These are phyloP conservation scores for Calonectria pauciramosa DNA, from an alignment of 2,329 filamentous ascomycete species.

Conservation along the genomic window DNA sequence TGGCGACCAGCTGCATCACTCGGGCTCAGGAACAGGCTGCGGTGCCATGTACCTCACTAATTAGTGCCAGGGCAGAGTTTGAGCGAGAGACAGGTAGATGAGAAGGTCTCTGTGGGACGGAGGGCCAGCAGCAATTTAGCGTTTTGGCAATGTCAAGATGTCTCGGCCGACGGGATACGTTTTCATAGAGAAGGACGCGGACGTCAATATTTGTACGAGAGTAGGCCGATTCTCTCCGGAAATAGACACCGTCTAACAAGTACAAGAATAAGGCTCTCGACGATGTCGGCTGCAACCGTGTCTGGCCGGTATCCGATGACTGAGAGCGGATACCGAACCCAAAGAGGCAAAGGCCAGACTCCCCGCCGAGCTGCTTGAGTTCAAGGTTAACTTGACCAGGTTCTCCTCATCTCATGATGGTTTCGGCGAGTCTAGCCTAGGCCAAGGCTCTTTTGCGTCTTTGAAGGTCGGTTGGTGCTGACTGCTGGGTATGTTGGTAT, in stretches of 20 bases:
- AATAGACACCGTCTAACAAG: constrained; percentile 5
- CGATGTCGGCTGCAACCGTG: constrained; percentile 19
- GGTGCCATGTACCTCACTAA: constrained; percentile 12
- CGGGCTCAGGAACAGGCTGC: constrained; percentile 21
- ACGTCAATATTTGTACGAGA: constrained; percentile 1
- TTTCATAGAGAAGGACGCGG: neutral
- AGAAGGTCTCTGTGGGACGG: neutral
- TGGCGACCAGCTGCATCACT: neutral
- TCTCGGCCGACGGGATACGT: neutral
- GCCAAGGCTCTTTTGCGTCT: neutral
- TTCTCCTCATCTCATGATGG: constrained; percentile 16
- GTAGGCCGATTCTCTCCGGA: neutral
- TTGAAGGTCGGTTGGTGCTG: neutral
- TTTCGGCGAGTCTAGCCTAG: constrained; percentile 5
- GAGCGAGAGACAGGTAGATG: constrained; percentile 21
- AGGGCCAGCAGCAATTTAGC: neutral
- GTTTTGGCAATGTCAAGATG: neutral
- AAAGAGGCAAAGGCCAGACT: constrained; percentile 20
- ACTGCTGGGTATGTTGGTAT: neutral
- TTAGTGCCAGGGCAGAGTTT: constrained; percentile 21
- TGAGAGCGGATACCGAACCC: constrained; percentile 11
- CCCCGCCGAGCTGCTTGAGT: constrained; percentile 12
- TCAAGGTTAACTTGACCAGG: constrained; percentile 12
- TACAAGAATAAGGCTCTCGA: constrained; percentile 7
- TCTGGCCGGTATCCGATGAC: constrained; percentile 9